phyloP scores from a whole-genome alignment of 2,329 filamentous ascomycete species.

The Albifimbria verrucaria region DNA sequence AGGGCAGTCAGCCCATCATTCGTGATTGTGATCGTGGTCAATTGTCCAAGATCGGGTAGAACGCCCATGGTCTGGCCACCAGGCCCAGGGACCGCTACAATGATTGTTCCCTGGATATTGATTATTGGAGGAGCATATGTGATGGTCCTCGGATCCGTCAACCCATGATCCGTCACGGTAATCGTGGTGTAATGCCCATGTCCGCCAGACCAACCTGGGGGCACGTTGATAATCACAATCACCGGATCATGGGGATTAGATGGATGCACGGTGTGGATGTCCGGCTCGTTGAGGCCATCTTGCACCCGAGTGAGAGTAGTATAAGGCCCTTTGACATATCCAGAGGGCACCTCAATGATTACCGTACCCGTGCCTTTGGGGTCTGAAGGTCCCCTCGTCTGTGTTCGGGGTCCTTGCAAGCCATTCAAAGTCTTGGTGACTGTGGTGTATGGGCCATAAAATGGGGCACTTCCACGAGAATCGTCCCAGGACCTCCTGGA shows the following conservation, averaged over 20 bases:
- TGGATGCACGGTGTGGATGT: background rate
- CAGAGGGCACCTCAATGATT: background rate
- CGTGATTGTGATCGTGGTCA: background rate
- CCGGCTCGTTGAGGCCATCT: background rate
- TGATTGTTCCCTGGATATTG: background rate
- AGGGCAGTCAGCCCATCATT: background rate
- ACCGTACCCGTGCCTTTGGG: background rate
- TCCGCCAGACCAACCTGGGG: background rate
- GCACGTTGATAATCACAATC: slow-evolving; percentile 1
- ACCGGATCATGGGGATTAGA: background rate
- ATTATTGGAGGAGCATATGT: background rate
- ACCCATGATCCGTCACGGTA: background rate
- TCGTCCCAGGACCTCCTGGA: background rate
- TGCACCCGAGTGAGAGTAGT: background rate
- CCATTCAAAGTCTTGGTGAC: background rate
- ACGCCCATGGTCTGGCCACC: background rate
- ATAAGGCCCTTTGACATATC: background rate
- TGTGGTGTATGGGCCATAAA: background rate
- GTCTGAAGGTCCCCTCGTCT: background rate
- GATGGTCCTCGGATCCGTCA: background rate
- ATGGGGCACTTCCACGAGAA: background rate
- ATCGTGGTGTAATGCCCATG: background rate
- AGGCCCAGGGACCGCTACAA: background rate
- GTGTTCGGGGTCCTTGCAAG: background rate
- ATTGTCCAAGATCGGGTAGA: background rate